These are phyloP conservation scores for Sherardia arvensis DNA, from an alignment of 257 asterid species.

Conservation along the genomic window DNA sequence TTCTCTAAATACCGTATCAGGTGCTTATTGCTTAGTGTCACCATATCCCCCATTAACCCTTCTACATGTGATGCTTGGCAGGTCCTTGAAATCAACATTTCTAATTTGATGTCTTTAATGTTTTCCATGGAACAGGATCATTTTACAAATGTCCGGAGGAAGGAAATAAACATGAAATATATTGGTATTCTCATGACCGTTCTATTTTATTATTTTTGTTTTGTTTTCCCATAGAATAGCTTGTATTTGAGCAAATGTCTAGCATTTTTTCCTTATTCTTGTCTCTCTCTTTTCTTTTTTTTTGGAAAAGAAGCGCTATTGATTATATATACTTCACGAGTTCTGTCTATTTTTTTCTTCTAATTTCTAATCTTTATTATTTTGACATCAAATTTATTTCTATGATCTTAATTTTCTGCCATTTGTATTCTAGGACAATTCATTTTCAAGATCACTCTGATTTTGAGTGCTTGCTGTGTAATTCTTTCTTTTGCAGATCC, in stretches of 20 bases:
- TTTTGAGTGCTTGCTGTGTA: conserved; percentile 2
- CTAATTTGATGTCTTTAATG: not conserved
- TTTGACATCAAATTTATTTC: too few species aligned
- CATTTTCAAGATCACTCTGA: not conserved
- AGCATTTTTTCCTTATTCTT: not conserved
- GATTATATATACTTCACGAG: not conserved
- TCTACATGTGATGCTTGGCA: conserved; percentile 3
- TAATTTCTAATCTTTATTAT: not conserved
- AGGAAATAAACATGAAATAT: conserved; percentile 72
- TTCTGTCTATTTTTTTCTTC: not conserved
- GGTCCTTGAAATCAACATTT: not conserved
- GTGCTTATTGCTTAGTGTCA: not conserved
- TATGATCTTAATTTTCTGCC: not conserved
- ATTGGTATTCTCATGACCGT: conserved; percentile 45
- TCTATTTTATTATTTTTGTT: not conserved
- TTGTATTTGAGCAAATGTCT: not conserved
- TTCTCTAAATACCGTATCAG: not conserved
- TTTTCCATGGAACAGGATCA: conserved; percentile 59
- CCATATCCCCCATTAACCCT: not conserved
- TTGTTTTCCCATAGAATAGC: not conserved
- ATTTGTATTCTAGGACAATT: not conserved
- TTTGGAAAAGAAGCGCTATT: not conserved
- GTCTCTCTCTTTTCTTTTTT: too few species aligned
- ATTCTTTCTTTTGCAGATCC: conserved; percentile 55
- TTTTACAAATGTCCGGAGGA: conserved; percentile 58